These are phyloP conservation scores for Maudiozyma turicensis DNA, from an alignment of 805 yeast species.

Conservation along the genomic window DNA sequence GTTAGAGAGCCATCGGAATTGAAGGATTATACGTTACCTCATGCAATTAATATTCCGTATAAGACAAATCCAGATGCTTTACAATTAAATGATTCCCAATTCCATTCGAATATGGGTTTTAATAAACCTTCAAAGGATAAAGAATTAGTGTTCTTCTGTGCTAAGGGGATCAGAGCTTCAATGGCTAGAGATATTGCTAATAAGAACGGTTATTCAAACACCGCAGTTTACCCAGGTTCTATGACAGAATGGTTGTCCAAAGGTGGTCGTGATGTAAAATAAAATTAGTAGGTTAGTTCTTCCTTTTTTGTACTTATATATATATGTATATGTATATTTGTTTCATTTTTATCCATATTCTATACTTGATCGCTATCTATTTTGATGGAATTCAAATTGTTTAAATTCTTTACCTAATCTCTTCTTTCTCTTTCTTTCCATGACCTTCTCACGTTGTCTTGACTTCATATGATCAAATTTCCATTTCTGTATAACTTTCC, in stretches of 20 bases:
- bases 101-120: slow-evolving; percentile 71
- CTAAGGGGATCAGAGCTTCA: slow-evolving; percentile 84
- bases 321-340: slow-evolving; percentile 1
- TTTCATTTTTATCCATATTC: background rate
- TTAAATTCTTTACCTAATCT: slow-evolving; percentile 72
- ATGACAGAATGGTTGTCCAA: slow-evolving; percentile 67
- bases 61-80: slow-evolving; percentile 90
- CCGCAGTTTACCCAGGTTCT: slow-evolving; percentile 83
- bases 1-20: slow-evolving; percentile 87
- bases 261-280: slow-evolving; percentile 16
- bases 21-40: slow-evolving; percentile 66
- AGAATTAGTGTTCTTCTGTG: slow-evolving; percentile 81
- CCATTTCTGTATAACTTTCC: slow-evolving; percentile 67
- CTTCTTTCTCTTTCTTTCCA: slow-evolving; percentile 83
- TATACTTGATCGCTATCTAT: slow-evolving; percentile 6
- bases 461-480: slow-evolving; percentile 67
- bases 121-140: slow-evolving; percentile 63
- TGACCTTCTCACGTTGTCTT: slow-evolving; percentile 64
- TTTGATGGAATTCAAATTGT: slow-evolving; percentile 35
- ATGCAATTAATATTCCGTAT: slow-evolving; percentile 79
- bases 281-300: background rate
- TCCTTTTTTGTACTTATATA: background rate
- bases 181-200: slow-evolving; percentile 88
- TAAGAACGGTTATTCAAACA: slow-evolving; percentile 74
- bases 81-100: slow-evolving; percentile 68